Base-by-base conservation (phyloP, 2,329 filamentous ascomycete species). In the Didymella segeticola region DNA sequence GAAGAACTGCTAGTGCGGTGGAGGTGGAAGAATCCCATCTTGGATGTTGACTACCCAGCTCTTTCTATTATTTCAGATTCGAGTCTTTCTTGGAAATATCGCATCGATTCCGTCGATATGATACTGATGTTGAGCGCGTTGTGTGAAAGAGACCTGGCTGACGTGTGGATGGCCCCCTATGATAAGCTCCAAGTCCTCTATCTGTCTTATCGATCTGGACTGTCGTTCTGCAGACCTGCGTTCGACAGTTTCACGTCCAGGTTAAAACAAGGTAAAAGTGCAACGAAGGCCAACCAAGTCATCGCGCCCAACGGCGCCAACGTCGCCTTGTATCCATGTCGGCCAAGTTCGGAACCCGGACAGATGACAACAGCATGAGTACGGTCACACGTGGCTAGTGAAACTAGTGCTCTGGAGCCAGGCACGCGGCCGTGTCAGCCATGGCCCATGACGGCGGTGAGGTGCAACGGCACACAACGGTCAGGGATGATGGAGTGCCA, bases 391-490 rank as follows among this genome's bases (percentile, higher is more conserved):
- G 45, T 54, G 45, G 51, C 45, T 54, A 46, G 51, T 45, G n/a
- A 36, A 17, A 30, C 43, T 47, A 53, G 50, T 39, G 34, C 20
- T 23, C 29, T 43, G 12, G 22, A 25, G 47, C 22, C 45, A 45
- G 46, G 51, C 51, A 54, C 45, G 51, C 51, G 51, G 51, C 45
- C 45, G 51, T 49, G 51, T 54, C 51, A 54, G 51, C 34, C 17
- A 36, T 25, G 39, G 27, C 41, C 34, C 17, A 36, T 25, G 39
- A 23, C 41, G 51, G 51, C 45, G 45, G 51, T 49, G 51, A 54
- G 31, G n/a, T 39, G 43, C 50, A 48, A 43, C 36, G 33, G 33
- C 20, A 26, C 41, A 27, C 42, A 27, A 41, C 19, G 17, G 37
- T 26, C 30, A 42, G 30, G 43, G 49, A 36, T 42, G 37, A 23